These are phyloP conservation scores for Cercospora canescens DNA, from an alignment of 2,329 filamentous ascomycete genomes.

Conservation along the genomic window DNA sequence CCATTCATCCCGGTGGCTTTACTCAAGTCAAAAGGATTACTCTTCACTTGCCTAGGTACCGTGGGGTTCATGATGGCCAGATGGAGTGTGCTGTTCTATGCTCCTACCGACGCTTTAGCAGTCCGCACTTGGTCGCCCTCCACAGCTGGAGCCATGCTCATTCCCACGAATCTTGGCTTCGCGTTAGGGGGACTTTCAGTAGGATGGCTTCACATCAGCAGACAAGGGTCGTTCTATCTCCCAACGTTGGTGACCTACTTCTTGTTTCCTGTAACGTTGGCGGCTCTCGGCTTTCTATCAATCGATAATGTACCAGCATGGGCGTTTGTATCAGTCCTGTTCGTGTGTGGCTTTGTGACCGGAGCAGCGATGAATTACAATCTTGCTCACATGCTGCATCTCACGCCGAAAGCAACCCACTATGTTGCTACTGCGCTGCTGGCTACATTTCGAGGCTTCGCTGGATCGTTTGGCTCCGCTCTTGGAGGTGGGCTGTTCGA, in stretches of 20 bases:
- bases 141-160: conserved; percentile 70
- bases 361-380: conserved; percentile 79
- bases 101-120: conserved; percentile 76
- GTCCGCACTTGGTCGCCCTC: conserved; percentile 70
- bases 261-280: conserved; percentile 62
- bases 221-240: conserved; percentile 70
- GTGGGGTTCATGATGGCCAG: conserved; percentile 78
- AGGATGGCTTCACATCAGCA: conserved; percentile 74
- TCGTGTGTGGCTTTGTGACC: conserved; percentile 70
- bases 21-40: conserved; percentile 67
- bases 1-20: conserved; percentile 75
- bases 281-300: conserved; percentile 58
- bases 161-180: conserved; percentile 81
- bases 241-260: conserved; percentile 51
- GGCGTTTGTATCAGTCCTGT: conserved; percentile 61
- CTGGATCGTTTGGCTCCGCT: conserved; percentile 76
- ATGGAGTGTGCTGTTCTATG: conserved; percentile 79
- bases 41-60: conserved; percentile 73
- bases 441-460: conserved; percentile 78
- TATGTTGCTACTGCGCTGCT: conserved; percentile 75
- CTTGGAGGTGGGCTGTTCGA: conserved; percentile 77
- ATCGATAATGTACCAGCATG: conserved; percentile 52
- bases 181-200: conserved; percentile 71
- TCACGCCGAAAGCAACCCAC: conserved; percentile 65
- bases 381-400: conserved; percentile 74